phyloP scores from a whole-genome alignment of 2,329 filamentous ascomycete genomes.

The Paecilomyces dactylethromorphus region DNA sequence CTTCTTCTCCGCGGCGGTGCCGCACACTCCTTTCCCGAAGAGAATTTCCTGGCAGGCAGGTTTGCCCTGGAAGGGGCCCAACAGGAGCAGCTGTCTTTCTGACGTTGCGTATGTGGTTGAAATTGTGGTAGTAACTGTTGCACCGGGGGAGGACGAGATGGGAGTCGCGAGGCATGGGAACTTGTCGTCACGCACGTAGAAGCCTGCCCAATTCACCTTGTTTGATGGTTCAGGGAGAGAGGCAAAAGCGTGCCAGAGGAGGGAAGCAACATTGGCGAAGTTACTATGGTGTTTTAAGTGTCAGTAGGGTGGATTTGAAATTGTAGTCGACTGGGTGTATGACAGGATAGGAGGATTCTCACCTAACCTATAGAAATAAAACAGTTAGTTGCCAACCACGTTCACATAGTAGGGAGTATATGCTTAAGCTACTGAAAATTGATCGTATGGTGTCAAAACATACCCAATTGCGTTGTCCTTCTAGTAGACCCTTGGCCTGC shows the following conservation, averaged over 20 bases:
- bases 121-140: slow-evolving; percentile 12
- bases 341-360: slow-evolving; percentile 2
- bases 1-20: slow-evolving; percentile 33
- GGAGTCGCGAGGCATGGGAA: slow-evolving; percentile 25
- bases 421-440: not conserved
- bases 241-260: slow-evolving; percentile 43
- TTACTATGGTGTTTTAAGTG: slow-evolving; percentile 23
- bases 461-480: slow-evolving; percentile 43
- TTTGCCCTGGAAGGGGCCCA: slow-evolving; percentile 44
- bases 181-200: slow-evolving; percentile 40
- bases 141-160: slow-evolving; percentile 14
- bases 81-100: slow-evolving; percentile 27
- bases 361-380: slow-evolving; percentile 22
- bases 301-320: not conserved
- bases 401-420: not conserved
- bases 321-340: not conserved
- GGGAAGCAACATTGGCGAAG: slow-evolving; percentile 41
- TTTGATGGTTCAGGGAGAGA: slow-evolving; percentile 36
- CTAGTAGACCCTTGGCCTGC: slow-evolving; percentile 31
- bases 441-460: slow-evolving; percentile 1
- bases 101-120: slow-evolving; percentile 14
- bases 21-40: slow-evolving; percentile 42
- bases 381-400: slow-evolving; percentile 1
- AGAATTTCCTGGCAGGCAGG: slow-evolving; percentile 43
- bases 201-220: slow-evolving; percentile 44